Base-by-base conservation (phyloP, 176 grass and related monocot genomes). In the Dactylis glomerata region DNA sequence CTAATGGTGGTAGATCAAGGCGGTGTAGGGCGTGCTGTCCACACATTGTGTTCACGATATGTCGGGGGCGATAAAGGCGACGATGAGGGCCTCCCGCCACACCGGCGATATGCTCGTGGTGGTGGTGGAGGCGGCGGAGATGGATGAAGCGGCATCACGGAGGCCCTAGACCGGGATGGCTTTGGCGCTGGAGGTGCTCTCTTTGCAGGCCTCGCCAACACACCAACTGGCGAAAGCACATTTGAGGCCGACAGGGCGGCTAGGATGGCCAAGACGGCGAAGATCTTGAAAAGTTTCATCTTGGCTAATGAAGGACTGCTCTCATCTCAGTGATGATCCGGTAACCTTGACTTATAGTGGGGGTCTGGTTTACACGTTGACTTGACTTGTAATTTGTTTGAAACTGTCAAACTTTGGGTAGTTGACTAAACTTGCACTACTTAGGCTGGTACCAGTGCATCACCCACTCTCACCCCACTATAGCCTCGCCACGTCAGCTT, bases 241-340 rank as follows among this genome's bases (percentile, higher is more conserved):
- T 52, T 20, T 4, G 17, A 52, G 6, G 66, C 6, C 38, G 78
- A 41, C 0, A 85, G 28, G 17, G 13, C 38, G 5, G 10, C 23
- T 3, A 89, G 13, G 49, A 80, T 49, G 68, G 30, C 50, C 17
- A 89, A 24, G 15, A n/a, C 40, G 51, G 67, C n/a, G 41, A 86
- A 30, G 54, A 88, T 24, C 40, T 78, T 44, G 20, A 75, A 3
- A 1, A 51, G 2, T 15, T 37, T 69, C 82, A 81, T 89, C 15
- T 17, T 46, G 33, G 16, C 56, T 2, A 22, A 3, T 6, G 14
- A 28, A 26, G 8, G 6, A 24, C 47, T 75, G 19, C 65, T 46
- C 58, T 41, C 8, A 0, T 46, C 58, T 41, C 8, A 0, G 3
- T 40, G 68, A 44, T 58, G n/a, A 78, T 79, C 13, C 1, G 7